phyloP scores from a whole-genome alignment of 768 basidiomycete species.

The Lactarius quietus region DNA sequence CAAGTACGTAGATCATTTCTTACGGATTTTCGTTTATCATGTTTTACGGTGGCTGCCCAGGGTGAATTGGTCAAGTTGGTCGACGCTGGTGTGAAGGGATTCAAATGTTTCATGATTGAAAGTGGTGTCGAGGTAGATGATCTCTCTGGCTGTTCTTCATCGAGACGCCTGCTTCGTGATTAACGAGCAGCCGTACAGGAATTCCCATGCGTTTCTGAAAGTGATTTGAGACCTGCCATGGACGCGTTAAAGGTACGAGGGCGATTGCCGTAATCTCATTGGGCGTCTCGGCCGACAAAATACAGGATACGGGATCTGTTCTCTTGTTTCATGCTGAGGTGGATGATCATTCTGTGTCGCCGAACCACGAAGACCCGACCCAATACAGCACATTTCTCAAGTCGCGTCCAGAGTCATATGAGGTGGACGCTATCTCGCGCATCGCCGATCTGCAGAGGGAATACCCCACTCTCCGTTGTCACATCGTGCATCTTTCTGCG shows the following conservation, averaged over 20 bases:
- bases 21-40: not conserved
- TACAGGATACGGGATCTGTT: constrained; percentile 63
- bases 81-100: constrained; percentile 82
- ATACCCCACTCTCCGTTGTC: constrained; percentile 71
- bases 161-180: not conserved
- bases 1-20: constrained; percentile 43
- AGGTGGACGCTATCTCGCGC: constrained; percentile 76
- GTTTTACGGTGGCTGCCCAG: constrained; percentile 38
- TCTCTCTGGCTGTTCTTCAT: not conserved
- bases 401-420: constrained; percentile 79
- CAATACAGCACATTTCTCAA: constrained; percentile 78
- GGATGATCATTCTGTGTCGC: constrained; percentile 39
- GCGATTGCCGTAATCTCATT: not conserved
- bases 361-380: constrained; percentile 40
- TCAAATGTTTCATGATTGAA: constrained; percentile 96
- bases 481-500: constrained; percentile 95
- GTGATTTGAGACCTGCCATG: constrained; percentile 69
- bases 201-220: constrained; percentile 81
- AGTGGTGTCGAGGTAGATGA: constrained; percentile 85
- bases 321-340: constrained; percentile 95
- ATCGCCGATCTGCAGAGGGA: constrained; percentile 60
- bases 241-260: constrained; percentile 59
- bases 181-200: constrained; percentile 49
- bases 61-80: constrained; percentile 71
- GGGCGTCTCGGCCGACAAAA: not conserved